Evolutionary conservation across 768 basidiomycete genomes (phyloP), one percentile per base, ranked within the genome.

Genomic region (Agaricus blazei): DNA sequence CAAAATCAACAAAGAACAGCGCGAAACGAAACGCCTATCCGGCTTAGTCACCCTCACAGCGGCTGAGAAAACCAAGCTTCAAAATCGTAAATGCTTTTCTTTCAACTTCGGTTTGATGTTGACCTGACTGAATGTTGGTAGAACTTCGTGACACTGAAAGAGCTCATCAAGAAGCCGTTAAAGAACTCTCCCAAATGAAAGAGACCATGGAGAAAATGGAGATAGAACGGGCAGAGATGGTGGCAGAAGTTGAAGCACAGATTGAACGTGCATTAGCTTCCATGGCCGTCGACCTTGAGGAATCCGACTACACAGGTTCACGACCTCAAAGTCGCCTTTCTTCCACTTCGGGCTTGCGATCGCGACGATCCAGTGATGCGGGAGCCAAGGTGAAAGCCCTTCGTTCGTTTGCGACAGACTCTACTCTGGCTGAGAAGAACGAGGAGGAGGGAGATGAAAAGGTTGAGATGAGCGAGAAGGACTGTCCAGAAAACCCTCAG

Each of bases 191-290:
- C 60, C 76, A 77, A 59, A 96, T 97, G 94, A 83, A 82, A 59
- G 78, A 83, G 8, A 82, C 81, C 3, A 93, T 93, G 89, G 89
- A 91, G 43, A 82, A 72, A 64, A 92, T 93, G 90, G 91, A 93
- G 66, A 73, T 82, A 63, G 92, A 89, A 71, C 88, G 91, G 59
- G 82, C 85, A 51, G 87, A 87, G 64, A 90, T 92, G 91, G 86
- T 93, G 41, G 90, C 89, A n/a, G 91, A 93, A 70, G 90, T 93
- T 24, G 91, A 93, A 65, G 88, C 88, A 27, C 91, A 93, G 72
- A 93, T 93, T 63, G 91, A 93, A 68, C 80, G 87, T 54, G 91
- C 92, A 0, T 76, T 93, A 48, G 86, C 82, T 27, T 88, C 88
- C 26, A 92, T 93, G 90, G 84, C 86, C 26, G 86, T 91, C 57